phyloP scores from a whole-genome alignment of 192 early-diverging fungal species.

The Coemansia sp. region DNA sequence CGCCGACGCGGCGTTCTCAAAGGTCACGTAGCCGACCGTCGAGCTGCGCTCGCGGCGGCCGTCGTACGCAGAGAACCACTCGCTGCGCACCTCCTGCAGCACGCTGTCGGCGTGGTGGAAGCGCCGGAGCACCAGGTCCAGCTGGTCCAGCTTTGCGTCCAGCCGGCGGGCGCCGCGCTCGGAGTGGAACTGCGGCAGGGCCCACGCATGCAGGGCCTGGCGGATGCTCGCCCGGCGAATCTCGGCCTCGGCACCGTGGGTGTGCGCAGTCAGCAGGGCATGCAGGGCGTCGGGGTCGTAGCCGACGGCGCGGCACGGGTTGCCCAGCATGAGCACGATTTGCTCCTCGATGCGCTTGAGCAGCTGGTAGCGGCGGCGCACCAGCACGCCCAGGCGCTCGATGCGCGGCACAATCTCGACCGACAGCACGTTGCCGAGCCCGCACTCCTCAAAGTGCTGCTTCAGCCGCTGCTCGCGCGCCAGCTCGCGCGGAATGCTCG shows the following conservation, averaged over 20 bases:
- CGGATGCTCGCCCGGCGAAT: not conserved
- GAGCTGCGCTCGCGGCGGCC: constrained; percentile 36
- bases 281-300: constrained; percentile 59
- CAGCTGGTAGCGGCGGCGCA: constrained; percentile 55
- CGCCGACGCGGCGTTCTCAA: constrained; percentile 29
- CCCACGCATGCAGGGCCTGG: constrained; percentile 26
- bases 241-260: not conserved
- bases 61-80: constrained; percentile 40
- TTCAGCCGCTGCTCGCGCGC: constrained; percentile 52
- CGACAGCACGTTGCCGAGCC: constrained; percentile 58
- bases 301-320: constrained; percentile 58
- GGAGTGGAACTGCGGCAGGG: constrained; percentile 15
- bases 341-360: constrained; percentile 56
- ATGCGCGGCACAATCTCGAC: constrained; percentile 59
- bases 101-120: constrained; percentile 61
- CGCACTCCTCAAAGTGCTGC: constrained; percentile 56
- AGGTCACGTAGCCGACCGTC: constrained; percentile 45
- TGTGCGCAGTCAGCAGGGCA: constrained; percentile 14
- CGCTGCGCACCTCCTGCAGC: constrained; percentile 37
- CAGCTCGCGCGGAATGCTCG: constrained; percentile 58
- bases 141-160: constrained; percentile 36
- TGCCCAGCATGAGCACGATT: constrained; percentile 59
- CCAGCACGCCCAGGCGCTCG: constrained; percentile 52
- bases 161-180: constrained; percentile 17
- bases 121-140: constrained; percentile 51